Conservation (phyloP, 495 filamentous ascomycete genomes). For the Xylaria palmicola region DNA sequence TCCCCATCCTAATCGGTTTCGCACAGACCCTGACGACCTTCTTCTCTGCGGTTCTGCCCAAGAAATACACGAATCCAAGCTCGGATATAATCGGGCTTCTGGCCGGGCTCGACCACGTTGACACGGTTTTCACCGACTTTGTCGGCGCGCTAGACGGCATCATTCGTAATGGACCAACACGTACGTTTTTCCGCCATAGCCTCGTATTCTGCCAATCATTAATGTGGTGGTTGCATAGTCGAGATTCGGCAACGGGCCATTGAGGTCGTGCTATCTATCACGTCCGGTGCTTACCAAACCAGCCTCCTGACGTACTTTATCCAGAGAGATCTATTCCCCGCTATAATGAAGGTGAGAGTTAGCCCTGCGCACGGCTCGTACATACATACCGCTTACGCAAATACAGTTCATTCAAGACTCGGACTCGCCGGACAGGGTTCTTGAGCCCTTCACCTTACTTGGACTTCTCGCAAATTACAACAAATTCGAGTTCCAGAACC, state of each 20-base stretch:
- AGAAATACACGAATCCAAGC: slow-evolving; percentile 93
- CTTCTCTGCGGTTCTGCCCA: slow-evolving; percentile 73
- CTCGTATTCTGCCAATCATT: background rate
- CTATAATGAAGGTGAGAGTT: slow-evolving; percentile 80
- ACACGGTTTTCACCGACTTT: slow-evolving; percentile 83
- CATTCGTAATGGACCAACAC: slow-evolving; percentile 72
- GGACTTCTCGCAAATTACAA: slow-evolving; percentile 97
- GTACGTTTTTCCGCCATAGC: slow-evolving; percentile 48
- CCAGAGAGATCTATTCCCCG: slow-evolving; percentile 89
- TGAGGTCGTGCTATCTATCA: slow-evolving; percentile 74
- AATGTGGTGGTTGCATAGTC: slow-evolving; percentile 42
- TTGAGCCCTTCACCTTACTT: slow-evolving; percentile 77
- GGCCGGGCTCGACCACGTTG: slow-evolving; percentile 83
- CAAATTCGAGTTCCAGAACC: slow-evolving; percentile 98
- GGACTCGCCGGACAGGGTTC: slow-evolving; percentile 57
- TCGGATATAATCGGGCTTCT: slow-evolving; percentile 90
- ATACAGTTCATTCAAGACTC: slow-evolving; percentile 80
- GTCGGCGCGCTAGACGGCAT: slow-evolving; percentile 75
- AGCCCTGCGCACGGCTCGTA: background rate
- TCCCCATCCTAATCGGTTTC: slow-evolving; percentile 13
- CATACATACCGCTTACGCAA: slow-evolving; percentile 7
- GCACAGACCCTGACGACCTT: slow-evolving; percentile 88
- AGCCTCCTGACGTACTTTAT: slow-evolving; percentile 93
- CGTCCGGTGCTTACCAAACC: slow-evolving; percentile 92
- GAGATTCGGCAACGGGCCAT: slow-evolving; percentile 77